Evolutionary conservation across 2,329 filamentous ascomycete species (phyloP).

Genomic region (Esteya vermicola): DNA sequence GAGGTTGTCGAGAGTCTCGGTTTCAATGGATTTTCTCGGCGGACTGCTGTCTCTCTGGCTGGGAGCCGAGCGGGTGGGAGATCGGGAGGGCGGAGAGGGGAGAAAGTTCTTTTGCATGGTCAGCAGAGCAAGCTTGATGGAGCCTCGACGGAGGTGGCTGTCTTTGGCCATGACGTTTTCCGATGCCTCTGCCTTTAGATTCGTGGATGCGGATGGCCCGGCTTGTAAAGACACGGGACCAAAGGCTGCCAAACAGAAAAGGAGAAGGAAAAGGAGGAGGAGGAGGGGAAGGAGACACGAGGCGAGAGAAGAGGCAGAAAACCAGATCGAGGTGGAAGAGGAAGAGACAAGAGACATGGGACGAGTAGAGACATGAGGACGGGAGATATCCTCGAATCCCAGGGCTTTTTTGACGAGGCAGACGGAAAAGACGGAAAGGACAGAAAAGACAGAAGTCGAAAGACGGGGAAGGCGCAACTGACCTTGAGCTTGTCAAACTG

Average conservation of each 20-base stretch:
- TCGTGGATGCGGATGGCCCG: too few relatives aligned
- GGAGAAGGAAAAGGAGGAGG: neutral
- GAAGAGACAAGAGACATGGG: too few relatives aligned
- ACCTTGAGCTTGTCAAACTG: conserved; percentile 31
- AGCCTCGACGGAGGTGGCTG: too few relatives aligned
- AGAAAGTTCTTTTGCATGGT: conserved; percentile 18
- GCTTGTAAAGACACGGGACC: neutral
- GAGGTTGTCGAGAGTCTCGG: neutral
- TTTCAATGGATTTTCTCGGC: neutral
- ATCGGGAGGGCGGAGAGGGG: conserved; percentile 17
- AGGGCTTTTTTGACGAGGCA: too few relatives aligned
- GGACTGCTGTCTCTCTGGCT: conserved; percentile 1
- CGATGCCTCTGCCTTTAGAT: too few relatives aligned
- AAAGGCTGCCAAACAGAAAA: neutral
- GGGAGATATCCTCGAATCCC: neutral
- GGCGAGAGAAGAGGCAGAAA: neutral
- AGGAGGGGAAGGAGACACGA: neutral
- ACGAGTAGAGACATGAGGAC: neutral
- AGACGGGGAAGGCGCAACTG: conserved; percentile 8
- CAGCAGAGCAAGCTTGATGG: conserved; percentile 5
- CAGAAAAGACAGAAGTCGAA: too few relatives aligned
- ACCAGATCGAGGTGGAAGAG: too few relatives aligned
- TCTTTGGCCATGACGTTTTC: too few relatives aligned
- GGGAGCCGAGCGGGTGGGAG: conserved; percentile 12
- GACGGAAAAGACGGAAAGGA: too few relatives aligned